Base-by-base conservation (phyloP, 805 yeast genomes). In the Pichia paraexigua region DNA sequence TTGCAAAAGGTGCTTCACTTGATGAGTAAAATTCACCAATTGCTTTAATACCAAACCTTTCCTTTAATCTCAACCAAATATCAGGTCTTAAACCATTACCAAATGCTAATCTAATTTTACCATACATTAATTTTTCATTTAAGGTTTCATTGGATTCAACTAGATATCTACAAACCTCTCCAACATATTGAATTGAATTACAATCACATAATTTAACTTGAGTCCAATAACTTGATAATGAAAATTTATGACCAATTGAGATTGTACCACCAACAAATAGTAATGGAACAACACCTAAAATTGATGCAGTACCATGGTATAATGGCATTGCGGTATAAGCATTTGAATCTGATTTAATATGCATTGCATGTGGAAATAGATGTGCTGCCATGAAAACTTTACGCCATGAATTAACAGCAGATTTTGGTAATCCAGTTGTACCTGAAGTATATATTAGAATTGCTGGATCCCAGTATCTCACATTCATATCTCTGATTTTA, bases 11-110 rank as follows among this genome's bases (percentile, higher is more conserved):
- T 3, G 92, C 82, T 64, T 91, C 98, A 0, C 97, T 89, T 2
- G 96, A 85, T 1, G 96, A 96, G 67, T 91, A 91, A 63, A 92
- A 91, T 65, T 91, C 98, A 17, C 95, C 96, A 53, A 91, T 76
- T 5, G 79, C 84, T 27, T 76, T 71, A 53, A 91, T 84, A 53
- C 80, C 76, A 72, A 91, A 91, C 54, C 96, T 73, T 22, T 75
- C 68, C 66, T 88, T 89, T 69, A 91, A 87, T 49, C 80, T 80
- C 52, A 64, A 68, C 98, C 98, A 91, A 50, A 92, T 85, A 63
- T 92, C 97, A 11, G 82, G 79, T 59, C 97, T 79, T 58, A 91
- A 72, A 0, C 98, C 98, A 67, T 92, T 91, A 43, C 98, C 98
- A 64, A 82, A 82, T 0, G 97, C 97, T 43, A 83, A 79, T 42